phyloP scores from a whole-genome alignment of 768 basidiomycete species.

The Auricularia sp. region DNA sequence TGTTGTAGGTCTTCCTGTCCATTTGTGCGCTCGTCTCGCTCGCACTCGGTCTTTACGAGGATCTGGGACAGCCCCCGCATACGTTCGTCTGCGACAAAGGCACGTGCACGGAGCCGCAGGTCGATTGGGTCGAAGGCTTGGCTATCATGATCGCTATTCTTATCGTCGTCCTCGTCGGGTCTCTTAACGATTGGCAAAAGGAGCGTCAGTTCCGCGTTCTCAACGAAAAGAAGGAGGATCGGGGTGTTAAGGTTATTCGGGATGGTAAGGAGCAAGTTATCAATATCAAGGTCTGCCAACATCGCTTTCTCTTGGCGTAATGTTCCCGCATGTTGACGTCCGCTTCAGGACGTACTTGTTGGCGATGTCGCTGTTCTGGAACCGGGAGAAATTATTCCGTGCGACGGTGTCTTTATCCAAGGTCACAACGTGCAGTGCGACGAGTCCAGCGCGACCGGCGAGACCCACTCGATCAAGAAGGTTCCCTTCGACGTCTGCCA shows the following conservation, averaged over 20 bases:
- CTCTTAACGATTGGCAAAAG: constrained; percentile 97
- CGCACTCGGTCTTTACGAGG: constrained; percentile 89
- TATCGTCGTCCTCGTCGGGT: constrained; percentile 67
- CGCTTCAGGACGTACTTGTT: constrained; percentile 69
- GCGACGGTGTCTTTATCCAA: constrained; percentile 86
- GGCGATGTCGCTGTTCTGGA: constrained; percentile 88
- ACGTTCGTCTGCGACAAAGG: constrained; percentile 23
- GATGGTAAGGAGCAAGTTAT: constrained; percentile 59
- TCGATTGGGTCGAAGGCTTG: constrained; percentile 90
- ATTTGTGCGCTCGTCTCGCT: constrained; percentile 89
- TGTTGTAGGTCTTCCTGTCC: constrained; percentile 66
- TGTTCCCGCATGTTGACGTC: not conserved
- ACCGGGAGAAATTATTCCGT: constrained; percentile 92
- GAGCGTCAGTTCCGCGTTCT: constrained; percentile 89
- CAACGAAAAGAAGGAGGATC: constrained; percentile 93
- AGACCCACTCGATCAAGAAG: constrained; percentile 93
- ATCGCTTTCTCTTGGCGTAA: not conserved
- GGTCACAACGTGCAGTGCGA: constrained; percentile 95
- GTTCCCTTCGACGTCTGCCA: constrained; percentile 63
- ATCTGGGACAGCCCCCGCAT: constrained; percentile 58
- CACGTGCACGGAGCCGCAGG: constrained; percentile 48
- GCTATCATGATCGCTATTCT: constrained; percentile 39
- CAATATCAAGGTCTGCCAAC: constrained; percentile 61
- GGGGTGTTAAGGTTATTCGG: constrained; percentile 77
- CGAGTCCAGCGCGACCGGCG: constrained; percentile 93